phyloP scores from a whole-genome alignment of 108 stramenopile genomes.

The Cyclotella atomus region DNA sequence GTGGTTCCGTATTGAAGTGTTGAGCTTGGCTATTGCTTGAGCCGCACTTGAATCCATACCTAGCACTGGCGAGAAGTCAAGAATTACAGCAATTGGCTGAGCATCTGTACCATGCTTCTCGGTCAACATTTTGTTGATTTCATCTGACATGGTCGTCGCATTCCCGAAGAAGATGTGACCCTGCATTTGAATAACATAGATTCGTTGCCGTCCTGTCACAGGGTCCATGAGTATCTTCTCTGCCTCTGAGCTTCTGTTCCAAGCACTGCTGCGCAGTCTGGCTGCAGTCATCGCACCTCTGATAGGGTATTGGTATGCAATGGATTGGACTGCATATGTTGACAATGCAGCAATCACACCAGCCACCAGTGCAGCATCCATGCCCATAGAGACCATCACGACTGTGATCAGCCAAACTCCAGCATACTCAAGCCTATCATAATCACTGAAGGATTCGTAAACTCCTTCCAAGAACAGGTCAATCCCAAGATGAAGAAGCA shows the following conservation, averaged over 20 bases:
- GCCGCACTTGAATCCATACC: constrained; percentile 79
- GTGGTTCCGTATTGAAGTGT: constrained; percentile 44
- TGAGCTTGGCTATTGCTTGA: constrained; percentile 70
- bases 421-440: constrained; percentile 51
- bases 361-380: constrained; percentile 74
- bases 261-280: constrained; percentile 62
- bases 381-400: constrained; percentile 76
- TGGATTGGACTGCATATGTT: constrained; percentile 65
- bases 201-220: constrained; percentile 51
- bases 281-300: constrained; percentile 71
- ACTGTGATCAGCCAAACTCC: constrained; percentile 74
- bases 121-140: constrained; percentile 44
- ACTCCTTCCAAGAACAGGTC: constrained; percentile 85
- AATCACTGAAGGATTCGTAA: constrained; percentile 55
- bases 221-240: constrained; percentile 49
- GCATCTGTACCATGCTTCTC: constrained; percentile 25
- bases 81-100: constrained; percentile 29
- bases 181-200: constrained; percentile 70
- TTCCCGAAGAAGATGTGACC: constrained; percentile 58
- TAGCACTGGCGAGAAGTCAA: constrained; percentile 71
- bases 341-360: constrained; percentile 64
- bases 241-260: constrained; percentile 52
- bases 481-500: constrained; percentile 83
- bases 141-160: constrained; percentile 4
- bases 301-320: constrained; percentile 65